phyloP scores from a whole-genome alignment of 805 yeast genomes.

The Diddensiella santjacobensis region DNA sequence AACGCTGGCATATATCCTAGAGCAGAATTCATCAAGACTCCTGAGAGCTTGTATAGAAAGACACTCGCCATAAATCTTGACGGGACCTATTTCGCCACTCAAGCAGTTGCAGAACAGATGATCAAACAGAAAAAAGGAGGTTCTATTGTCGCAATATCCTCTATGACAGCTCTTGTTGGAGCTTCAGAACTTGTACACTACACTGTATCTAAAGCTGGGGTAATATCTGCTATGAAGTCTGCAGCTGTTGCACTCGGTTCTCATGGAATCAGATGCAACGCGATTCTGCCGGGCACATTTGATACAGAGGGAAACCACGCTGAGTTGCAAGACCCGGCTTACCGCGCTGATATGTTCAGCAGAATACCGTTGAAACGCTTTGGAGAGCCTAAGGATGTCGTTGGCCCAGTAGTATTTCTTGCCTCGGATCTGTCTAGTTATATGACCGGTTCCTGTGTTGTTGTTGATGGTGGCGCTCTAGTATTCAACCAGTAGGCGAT shows the following conservation, averaged over 20 bases:
- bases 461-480: constrained; percentile 28
- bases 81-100: constrained; percentile 44
- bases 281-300: constrained; percentile 18
- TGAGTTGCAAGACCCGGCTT: constrained; percentile 36
- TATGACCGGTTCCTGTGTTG: constrained; percentile 15
- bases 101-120: constrained; percentile 46
- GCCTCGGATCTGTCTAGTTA: constrained; percentile 18
- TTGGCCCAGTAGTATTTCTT: constrained; percentile 26
- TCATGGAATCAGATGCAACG: constrained; percentile 16
- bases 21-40: constrained; percentile 38
- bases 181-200: constrained; percentile 33
- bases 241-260: constrained; percentile 20
- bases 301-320: constrained; percentile 15
- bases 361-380: constrained; percentile 23
- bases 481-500: constrained; percentile 23
- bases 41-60: constrained; percentile 34
- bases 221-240: constrained; percentile 17
- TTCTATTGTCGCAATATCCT: constrained; percentile 38
- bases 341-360: constrained; percentile 37
- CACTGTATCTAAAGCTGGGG: constrained; percentile 29
- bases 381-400: constrained; percentile 25
- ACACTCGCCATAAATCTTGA: constrained; percentile 41
- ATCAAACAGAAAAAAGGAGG: constrained; percentile 45
- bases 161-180: constrained; percentile 14
- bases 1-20: constrained; percentile 43